Evolutionary conservation across 2,329 filamentous ascomycete genomes (phyloP).

Genomic region (Onygenales sp.): DNA sequence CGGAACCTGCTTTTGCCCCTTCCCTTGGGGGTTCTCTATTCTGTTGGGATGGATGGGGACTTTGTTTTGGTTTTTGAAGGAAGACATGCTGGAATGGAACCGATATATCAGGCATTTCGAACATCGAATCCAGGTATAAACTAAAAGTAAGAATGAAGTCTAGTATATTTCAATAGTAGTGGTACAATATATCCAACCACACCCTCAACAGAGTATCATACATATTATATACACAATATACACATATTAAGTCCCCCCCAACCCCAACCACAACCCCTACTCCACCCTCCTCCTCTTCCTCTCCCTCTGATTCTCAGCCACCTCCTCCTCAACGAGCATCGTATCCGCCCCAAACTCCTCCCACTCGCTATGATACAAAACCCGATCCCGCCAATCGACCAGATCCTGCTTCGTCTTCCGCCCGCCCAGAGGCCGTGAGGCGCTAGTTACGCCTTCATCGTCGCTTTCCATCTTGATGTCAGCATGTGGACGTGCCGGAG

Average conservation of each 20-base stretch:
- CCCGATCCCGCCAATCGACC: slow-evolving; percentile 39
- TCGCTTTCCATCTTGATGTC: slow-evolving; percentile 12
- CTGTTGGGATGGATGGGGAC: background rate
- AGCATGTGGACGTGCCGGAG: slow-evolving; percentile 14
- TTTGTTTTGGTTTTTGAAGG: no score
- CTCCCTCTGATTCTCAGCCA: slow-evolving; percentile 17
- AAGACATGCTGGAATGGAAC: no score
- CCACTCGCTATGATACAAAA: slow-evolving; percentile 42
- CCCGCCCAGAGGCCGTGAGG: slow-evolving; percentile 17
- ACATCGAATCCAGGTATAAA: no score
- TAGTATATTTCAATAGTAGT: no score
- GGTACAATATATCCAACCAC: no score
- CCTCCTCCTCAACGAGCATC: slow-evolving; percentile 19
- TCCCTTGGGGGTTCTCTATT: background rate
- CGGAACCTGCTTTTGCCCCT: background rate
- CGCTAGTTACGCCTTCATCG: slow-evolving; percentile 11
- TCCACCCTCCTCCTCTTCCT: slow-evolving; percentile 22
- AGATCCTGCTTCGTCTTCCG: slow-evolving; percentile 28
- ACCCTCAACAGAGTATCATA: background rate
- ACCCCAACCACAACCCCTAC: background rate
- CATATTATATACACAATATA: background rate
- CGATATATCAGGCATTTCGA: no score
- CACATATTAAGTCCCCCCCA: background rate
- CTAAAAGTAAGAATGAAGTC: no score
- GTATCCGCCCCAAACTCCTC: slow-evolving; percentile 31